Conservation (phyloP, 352 stramenopile species). For the Globisporangium iwayamae region DNA sequence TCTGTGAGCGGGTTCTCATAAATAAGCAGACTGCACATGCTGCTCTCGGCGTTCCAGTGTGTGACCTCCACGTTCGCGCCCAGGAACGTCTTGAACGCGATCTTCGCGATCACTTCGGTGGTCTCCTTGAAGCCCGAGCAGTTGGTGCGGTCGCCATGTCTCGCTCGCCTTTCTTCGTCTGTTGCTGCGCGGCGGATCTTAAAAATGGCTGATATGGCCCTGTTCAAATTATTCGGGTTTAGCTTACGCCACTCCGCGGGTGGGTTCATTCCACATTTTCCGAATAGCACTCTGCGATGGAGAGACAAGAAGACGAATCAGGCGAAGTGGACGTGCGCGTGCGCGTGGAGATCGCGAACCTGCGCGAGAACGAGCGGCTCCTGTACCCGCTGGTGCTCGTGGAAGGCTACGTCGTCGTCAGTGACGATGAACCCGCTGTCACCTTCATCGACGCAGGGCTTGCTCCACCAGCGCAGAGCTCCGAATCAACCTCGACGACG, state of each 20-base stretch:
- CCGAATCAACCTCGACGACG: not conserved
- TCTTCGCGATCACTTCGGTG: slow-evolving; percentile 93
- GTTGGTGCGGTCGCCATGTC: not conserved
- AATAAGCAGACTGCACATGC: slow-evolving; percentile 91
- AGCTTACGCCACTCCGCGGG: too few species aligned
- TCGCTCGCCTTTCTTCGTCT: too few species aligned
- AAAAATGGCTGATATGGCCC: too few species aligned
- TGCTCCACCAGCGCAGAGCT: not conserved
- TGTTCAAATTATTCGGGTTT: too few species aligned
- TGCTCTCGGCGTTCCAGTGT: slow-evolving; percentile 88
- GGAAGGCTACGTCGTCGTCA: slow-evolving; percentile 36
- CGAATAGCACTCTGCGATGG: not conserved
- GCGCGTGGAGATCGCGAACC: slow-evolving; percentile 74
- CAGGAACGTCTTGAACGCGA: slow-evolving; percentile 98
- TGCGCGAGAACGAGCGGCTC: slow-evolving; percentile 72
- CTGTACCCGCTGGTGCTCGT: slow-evolving; percentile 51
- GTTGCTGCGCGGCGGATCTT: too few species aligned
- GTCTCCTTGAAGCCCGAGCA: slow-evolving; percentile 93
- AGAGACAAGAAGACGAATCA: not conserved
- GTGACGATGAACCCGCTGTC: slow-evolving; percentile 21
- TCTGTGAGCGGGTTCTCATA: slow-evolving; percentile 94
- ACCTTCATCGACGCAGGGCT: not conserved
- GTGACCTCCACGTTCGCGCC: slow-evolving; percentile 91
- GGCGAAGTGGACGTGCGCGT: not conserved
- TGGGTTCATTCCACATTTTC: not conserved